Evolutionary conservation across 148 eudicot species (phyloP), one percentile per base, ranked within the genome.

Genomic region (Vaccinium darrowii): DNA sequence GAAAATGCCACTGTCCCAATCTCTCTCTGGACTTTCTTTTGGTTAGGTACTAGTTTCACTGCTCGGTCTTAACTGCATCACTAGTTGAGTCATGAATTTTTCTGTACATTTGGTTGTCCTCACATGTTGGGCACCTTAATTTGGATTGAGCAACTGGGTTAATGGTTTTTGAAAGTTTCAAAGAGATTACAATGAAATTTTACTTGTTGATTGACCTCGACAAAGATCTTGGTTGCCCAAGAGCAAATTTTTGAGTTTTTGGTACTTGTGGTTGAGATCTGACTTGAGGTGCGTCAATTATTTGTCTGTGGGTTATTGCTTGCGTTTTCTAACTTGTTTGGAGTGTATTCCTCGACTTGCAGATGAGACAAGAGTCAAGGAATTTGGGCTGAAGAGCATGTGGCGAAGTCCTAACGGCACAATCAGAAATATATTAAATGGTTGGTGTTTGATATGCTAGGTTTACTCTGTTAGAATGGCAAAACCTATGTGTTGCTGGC

Each of bases 341-440:
- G 10, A 65, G 8, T 79, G 54, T 82, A 51, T 30, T 80, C 73
- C 73, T 78, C 81, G 54, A 75, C 25, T 85, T 87, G 87, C 94
- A 93, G 96, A 93, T 84, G 96, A 93, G 86, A 78, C 88, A 72
- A 89, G 96, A 89, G 92, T 93, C 27, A 90, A 92, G 88, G 96
- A 93, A 83, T 93, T 91, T 87, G 94, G 91, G 53, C 87, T 93
- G 78, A 93, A 93, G 81, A 78, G 92, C 77, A 93, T 93, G 96
- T 93, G 96, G 96, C 92, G 88, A 86, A 93, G 96, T 85, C 96
- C 96, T 81, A 93, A 93, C 47, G 96, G 96, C 88, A 93, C 95
- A 63, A 93, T 93, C 90, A 92, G 95, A 86, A 93, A 93, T 81
- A 92, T 93, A 47, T 89, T 93, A 85, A 82, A 93, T 85, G 96